phyloP scores from a whole-genome alignment of 2,329 filamentous ascomycete genomes.

The Cytospora mali region DNA sequence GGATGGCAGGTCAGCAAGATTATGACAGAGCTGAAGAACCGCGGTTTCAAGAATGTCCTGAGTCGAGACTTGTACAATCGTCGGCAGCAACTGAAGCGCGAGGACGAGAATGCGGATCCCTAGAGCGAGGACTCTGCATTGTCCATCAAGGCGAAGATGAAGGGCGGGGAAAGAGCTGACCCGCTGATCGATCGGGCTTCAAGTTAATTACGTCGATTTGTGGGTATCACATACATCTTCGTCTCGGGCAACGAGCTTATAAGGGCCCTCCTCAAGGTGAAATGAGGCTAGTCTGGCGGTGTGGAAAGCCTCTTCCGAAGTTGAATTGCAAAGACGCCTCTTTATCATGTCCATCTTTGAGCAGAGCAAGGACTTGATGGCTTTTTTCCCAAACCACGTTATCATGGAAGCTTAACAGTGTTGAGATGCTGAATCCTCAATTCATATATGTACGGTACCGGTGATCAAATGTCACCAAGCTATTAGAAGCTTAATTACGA shows the following conservation, averaged over 20 bases:
- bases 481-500: too few species aligned
- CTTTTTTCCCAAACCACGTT: too few species aligned
- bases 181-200: not conserved
- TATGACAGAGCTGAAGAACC: conserved; percentile 39
- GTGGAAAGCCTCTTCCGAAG: not conserved
- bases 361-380: too few species aligned
- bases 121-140: not conserved
- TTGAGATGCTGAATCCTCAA: too few species aligned
- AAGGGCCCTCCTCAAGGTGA: not conserved
- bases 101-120: conserved; percentile 24
- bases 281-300: not conserved
- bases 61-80: conserved; percentile 43
- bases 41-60: conserved; percentile 40
- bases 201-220: not conserved
- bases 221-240: not conserved
- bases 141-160: not conserved
- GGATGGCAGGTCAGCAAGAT: conserved; percentile 40
- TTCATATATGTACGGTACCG: too few species aligned
- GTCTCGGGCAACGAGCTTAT: not conserved
- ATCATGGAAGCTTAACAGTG: too few species aligned
- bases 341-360: not conserved
- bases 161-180: not conserved
- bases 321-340: not conserved
- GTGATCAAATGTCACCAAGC: too few species aligned
- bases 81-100: conserved; percentile 38